Evolutionary conservation across 306 rosid species (phyloP).

Genomic region (Lathyrus aphaca): DNA sequence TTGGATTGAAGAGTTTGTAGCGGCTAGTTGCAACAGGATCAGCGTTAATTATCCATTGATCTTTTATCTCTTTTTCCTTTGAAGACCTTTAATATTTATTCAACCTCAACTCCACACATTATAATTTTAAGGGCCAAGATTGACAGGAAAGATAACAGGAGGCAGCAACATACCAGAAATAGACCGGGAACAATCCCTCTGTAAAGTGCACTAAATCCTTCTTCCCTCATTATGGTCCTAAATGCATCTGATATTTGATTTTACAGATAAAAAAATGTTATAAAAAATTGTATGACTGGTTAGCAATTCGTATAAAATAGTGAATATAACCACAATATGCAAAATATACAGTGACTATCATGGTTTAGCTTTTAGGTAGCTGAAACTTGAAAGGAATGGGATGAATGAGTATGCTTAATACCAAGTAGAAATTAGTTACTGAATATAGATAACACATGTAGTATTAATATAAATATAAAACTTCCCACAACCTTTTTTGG

Average conservation of each 20-base stretch:
- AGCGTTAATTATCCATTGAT: not conserved
- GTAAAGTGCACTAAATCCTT: slow-evolving; percentile 77
- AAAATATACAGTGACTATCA: slow-evolving; percentile 25
- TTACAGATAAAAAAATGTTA: slow-evolving; percentile 31
- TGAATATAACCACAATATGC: slow-evolving; percentile 22
- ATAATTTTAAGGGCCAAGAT: slow-evolving; percentile 22
- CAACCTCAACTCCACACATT: slow-evolving; percentile 14
- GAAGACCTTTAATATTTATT: slow-evolving; percentile 9
- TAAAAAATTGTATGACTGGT: slow-evolving; percentile 23
- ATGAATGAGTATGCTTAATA: slow-evolving; percentile 24
- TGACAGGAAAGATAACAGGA: slow-evolving; percentile 31
- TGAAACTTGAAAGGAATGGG: slow-evolving; percentile 19
- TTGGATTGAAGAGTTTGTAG: not conserved
- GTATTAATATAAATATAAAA: slow-evolving; percentile 6
- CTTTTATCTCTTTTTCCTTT: not conserved
- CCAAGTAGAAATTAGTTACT: slow-evolving; percentile 14
- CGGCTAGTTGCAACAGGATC: slow-evolving; percentile 10
- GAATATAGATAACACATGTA: slow-evolving; percentile 2
- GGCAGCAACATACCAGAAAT: slow-evolving; percentile 71
- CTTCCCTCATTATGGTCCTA: slow-evolving; percentile 88
- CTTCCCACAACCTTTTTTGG: not conserved
- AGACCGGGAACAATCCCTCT: slow-evolving; percentile 86
- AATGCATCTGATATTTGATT: slow-evolving; percentile 79
- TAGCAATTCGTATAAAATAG: slow-evolving; percentile 29
- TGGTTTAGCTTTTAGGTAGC: slow-evolving; percentile 4